Conservation (phyloP, 176 grass and related monocot species). For the Phoenix dactylifera region DNA sequence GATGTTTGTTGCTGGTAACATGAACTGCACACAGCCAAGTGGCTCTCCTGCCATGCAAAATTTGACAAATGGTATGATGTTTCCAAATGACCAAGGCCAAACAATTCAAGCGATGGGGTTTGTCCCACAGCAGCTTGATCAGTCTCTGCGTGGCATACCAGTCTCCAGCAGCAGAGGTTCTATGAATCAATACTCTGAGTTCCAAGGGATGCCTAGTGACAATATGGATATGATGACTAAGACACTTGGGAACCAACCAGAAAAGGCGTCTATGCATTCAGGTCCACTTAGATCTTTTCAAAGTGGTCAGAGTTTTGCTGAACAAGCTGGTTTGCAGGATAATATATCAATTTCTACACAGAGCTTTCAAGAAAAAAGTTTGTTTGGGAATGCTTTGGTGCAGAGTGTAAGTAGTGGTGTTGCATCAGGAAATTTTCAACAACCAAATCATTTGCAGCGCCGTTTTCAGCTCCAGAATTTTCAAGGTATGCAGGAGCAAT, state of each 20-base stretch:
- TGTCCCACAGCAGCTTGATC: conserved; percentile 54
- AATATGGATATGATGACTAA: conserved; percentile 40
- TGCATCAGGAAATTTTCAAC: conserved; percentile 38
- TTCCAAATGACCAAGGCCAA: conserved; percentile 50
- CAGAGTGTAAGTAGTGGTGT: conserved; percentile 38
- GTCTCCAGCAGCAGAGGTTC: conserved; percentile 35
- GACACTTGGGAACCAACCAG: conserved; percentile 37
- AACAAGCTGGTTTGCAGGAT: conserved; percentile 20
- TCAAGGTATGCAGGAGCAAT: conserved; percentile 39
- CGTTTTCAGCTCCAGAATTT: conserved; percentile 51
- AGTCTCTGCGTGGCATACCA: conserved; percentile 58
- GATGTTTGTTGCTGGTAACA: conserved; percentile 41
- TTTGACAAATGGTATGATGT: conserved; percentile 56
- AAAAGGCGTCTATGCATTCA: conserved; percentile 35
- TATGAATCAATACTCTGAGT: conserved; percentile 66
- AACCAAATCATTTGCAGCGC: conserved; percentile 44
- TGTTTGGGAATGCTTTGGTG: conserved; percentile 30
- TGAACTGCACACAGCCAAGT: conserved; percentile 56
- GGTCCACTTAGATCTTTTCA: conserved; percentile 42
- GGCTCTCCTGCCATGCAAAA: conserved; percentile 42
- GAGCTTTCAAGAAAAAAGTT: conserved; percentile 58
- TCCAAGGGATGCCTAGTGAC: conserved; percentile 61
- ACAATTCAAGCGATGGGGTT: conserved; percentile 49
- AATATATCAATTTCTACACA: conserved; percentile 41
- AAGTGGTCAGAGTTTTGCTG: conserved; percentile 30